A percentile compares a stretch with the other conserved stretches of the same genome.
phyloP scores from a whole-genome alignment of 306 rosid species.

The Acmispon strigosus region DNA sequence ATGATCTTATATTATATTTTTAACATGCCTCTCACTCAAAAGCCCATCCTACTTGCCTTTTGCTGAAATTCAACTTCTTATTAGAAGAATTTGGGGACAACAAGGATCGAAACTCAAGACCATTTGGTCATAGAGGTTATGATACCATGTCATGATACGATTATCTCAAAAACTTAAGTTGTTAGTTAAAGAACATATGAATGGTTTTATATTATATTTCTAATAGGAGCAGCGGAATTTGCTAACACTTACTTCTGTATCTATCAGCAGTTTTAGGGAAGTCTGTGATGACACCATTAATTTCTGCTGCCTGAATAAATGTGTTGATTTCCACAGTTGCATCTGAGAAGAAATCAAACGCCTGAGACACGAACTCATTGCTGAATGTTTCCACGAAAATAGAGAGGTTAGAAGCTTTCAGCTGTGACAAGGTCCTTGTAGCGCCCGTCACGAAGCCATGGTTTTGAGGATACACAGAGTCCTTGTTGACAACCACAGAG shows the following conservation, averaged over 20 bases:
- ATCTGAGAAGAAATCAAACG: constrained; percentile 95
- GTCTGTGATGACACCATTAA: constrained; percentile 73
- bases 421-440: constrained; percentile 34
- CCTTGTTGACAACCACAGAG: constrained; percentile 59
- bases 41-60: no score
- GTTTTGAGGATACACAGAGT: constrained; percentile 40
- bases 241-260: constrained; percentile 70
- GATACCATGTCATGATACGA: no score
- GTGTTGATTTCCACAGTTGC: constrained; percentile 79
- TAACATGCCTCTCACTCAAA: no score
- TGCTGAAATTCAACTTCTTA: no score
- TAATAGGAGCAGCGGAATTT: neutral
- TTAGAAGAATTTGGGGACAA: no score
- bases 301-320: constrained; percentile 22
- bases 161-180: no score
- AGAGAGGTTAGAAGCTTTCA: constrained; percentile 44
- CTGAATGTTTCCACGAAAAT: constrained; percentile 75
- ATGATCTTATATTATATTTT: no score
- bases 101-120: no score
- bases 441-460: constrained; percentile 2
- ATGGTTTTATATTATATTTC: no score
- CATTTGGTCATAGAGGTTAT: no score
- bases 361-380: constrained; percentile 87
- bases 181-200: no score
- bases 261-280: constrained; percentile 76